Conservation (phyloP, 31 red algal species). For the Porphyra umbilicalis region DNA sequence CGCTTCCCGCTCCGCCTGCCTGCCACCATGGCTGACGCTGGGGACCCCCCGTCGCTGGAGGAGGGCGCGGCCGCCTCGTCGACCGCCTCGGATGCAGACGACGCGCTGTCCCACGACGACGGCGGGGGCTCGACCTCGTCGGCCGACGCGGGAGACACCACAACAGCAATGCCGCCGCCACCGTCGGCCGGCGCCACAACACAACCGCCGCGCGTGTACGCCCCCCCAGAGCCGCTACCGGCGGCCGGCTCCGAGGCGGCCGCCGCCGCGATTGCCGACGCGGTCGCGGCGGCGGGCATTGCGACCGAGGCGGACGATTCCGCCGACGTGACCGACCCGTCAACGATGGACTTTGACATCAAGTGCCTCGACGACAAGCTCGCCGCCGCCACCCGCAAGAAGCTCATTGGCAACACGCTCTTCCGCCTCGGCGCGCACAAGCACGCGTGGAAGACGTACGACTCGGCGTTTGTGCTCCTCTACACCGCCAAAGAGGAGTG, state of each 20-base stretch:
- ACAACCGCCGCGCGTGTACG: neutral
- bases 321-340: constrained; percentile 34
- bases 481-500: constrained; percentile 83
- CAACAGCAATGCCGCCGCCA: neutral
- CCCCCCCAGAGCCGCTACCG: neutral
- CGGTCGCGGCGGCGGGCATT: neutral
- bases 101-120: neutral
- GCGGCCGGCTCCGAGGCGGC: neutral
- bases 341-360: constrained; percentile 59
- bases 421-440: constrained; percentile 46
- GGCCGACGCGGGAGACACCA: neutral
- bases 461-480: constrained; percentile 68
- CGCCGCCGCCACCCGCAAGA: constrained; percentile 36
- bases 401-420: constrained; percentile 63
- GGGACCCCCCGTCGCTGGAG: too few species aligned
- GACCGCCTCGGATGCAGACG: neutral
- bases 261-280: neutral
- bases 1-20: too few species aligned
- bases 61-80: too few species aligned
- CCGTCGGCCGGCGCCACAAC: neutral
- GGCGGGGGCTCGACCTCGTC: neutral
- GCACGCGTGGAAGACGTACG: constrained; percentile 68
- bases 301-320: neutral
- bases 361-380: constrained; percentile 57
- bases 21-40: too few species aligned